Conservation (phyloP, 1,284 basidiomycete species). For the Apiotrichum gracile region DNA sequence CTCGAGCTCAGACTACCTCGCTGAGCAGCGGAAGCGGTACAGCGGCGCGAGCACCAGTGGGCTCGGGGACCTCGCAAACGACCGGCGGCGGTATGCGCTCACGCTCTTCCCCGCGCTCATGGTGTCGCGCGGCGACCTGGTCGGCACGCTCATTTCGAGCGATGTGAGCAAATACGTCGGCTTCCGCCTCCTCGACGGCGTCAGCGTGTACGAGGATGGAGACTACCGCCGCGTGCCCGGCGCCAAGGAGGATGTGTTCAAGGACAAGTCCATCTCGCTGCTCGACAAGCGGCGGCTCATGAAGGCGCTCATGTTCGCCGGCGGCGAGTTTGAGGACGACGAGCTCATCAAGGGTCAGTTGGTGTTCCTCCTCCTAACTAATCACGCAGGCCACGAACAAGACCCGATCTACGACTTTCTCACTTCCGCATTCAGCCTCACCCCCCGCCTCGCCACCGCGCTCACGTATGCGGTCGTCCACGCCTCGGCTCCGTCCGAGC, state of each 20-base stretch:
- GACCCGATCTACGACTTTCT: conserved; percentile 60
- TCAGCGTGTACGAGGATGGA: conserved; percentile 51
- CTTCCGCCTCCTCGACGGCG: conserved; percentile 76
- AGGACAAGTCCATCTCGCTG: conserved; percentile 67
- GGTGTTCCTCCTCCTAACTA: background rate
- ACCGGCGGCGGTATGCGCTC: conserved; percentile 73
- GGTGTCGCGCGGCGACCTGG: conserved; percentile 70
- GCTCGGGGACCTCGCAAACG: conserved; percentile 51
- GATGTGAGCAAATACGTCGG: conserved; percentile 86
- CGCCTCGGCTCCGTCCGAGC: conserved; percentile 55
- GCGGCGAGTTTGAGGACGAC: conserved; percentile 63
- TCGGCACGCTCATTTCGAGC: conserved; percentile 72
- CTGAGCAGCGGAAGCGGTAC: conserved; percentile 10
- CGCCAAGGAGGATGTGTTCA: conserved; percentile 92
- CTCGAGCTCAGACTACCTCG: background rate
- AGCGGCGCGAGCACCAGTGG: conserved; percentile 34
- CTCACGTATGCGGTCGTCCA: conserved; percentile 69
- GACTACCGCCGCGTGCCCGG: conserved; percentile 61
- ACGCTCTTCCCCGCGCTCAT: conserved; percentile 78
- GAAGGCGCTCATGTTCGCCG: conserved; percentile 81
- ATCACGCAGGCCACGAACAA: conserved; percentile 51
- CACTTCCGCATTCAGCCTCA: conserved; percentile 58
- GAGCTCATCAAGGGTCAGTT: conserved; percentile 26
- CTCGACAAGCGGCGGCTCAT: conserved; percentile 86
- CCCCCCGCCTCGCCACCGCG: conserved; percentile 55